Evolutionary conservation across 2,329 filamentous ascomycete genomes (phyloP), one percentile per base, ranked within the genome.

Genomic region (Lachnellula occidentalis): DNA sequence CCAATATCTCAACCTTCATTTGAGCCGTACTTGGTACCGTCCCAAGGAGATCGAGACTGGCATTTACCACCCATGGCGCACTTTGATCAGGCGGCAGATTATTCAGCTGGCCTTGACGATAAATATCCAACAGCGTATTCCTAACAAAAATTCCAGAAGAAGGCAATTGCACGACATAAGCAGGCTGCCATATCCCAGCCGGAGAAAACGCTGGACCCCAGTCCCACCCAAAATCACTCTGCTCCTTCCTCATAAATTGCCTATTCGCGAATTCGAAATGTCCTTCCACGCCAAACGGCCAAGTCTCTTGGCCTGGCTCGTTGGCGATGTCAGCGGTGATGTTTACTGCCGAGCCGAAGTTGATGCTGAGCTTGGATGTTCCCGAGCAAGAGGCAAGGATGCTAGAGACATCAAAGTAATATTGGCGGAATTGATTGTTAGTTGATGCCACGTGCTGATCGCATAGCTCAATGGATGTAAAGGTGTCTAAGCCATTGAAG

Each of bases 211-310:
- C 79, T 9, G 79, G 80, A 9, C 79, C 79, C 80, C 80, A 83
- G 56, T 84, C 81, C 82, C 82, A 86, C 2, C 83, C 83, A 65
- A 85, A 85, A 64, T 85, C 81, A 7, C 73, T 79, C 64, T 85
- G 78, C 62, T 84, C 77, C 63, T 85, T 84, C 31, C 82, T 74
- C 36, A 84, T 77, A 57, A 79, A 82, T 64, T 77, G 74, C 6
- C 78, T 72, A 54, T 82, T 78, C 0, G 71, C 65, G 48, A 80
- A 81, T 57, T 82, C 79, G 54, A 74, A 81, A 0, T 72, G 47
- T 15, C 71, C 67, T 58, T 82, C 72, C 3, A 81, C 72, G 8
- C 69, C 70, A 53, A 59, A 62, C 0, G 80, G 78, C 78, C 78
- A 83, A 41, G 71, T 74, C 50, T 53, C 59, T 61, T 59, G 54